Conservation (phyloP, 345 rosid species). For the Carallia brachiata region DNA sequence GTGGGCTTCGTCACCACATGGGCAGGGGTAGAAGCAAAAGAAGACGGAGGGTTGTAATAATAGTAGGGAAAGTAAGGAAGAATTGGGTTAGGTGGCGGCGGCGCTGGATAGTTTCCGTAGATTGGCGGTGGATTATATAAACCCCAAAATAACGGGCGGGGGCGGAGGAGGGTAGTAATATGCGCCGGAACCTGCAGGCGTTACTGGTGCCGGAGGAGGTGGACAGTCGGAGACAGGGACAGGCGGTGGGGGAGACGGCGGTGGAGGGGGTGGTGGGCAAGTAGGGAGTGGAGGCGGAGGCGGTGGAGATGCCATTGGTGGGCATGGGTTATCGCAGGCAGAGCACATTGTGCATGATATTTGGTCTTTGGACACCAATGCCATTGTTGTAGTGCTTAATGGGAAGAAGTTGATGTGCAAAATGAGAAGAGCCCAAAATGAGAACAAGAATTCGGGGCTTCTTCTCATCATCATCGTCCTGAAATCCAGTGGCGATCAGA, state of each 20-base stretch:
- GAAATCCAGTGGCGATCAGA: neutral
- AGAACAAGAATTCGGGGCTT: neutral
- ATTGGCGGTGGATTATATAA: conserved; percentile 16
- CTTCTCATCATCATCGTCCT: neutral
- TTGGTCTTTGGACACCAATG: conserved; percentile 29
- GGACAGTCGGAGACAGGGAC: conserved; percentile 23
- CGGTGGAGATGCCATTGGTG: conserved; percentile 30
- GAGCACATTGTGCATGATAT: conserved; percentile 35
- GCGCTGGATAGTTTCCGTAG: conserved; percentile 17
- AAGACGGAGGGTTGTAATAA: conserved; percentile 18
- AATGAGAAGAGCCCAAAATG: neutral
- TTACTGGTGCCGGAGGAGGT: conserved; percentile 28
- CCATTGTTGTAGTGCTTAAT: neutral
- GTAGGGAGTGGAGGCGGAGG: conserved; percentile 14
- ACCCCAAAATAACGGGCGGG: conserved; percentile 17
- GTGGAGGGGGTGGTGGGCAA: conserved; percentile 36
- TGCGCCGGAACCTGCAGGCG: conserved; percentile 1
- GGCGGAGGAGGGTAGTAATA: conserved; percentile 23
- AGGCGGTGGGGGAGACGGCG: conserved; percentile 25
- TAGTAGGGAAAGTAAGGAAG: conserved; percentile 27
- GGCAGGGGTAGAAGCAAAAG: conserved; percentile 1
- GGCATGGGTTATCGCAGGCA: conserved; percentile 37
- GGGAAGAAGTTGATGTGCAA: conserved; percentile 5
- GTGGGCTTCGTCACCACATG: conserved; percentile 1
- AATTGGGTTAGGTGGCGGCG: conserved; percentile 31